phyloP scores from a whole-genome alignment of 2,329 filamentous ascomycete genomes.

The Magnaporthales sp. region DNA sequence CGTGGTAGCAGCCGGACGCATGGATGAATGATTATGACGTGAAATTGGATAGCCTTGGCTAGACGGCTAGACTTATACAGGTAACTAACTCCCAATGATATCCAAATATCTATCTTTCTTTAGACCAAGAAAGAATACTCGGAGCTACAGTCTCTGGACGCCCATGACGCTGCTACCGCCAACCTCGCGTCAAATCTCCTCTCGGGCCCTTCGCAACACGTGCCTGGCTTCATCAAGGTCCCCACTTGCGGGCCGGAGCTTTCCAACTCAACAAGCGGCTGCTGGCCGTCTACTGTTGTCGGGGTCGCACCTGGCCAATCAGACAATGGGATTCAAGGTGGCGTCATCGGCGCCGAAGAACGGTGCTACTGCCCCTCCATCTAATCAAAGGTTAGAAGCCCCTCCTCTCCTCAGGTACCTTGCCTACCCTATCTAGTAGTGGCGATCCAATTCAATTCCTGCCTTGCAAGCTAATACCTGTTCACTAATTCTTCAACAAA shows the following conservation, averaged over 20 bases:
- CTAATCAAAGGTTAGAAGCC: conserved; percentile 14
- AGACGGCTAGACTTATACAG: background rate
- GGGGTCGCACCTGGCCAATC: background rate
- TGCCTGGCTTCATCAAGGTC: background rate
- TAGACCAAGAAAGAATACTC: background rate
- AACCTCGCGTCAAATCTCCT: background rate
- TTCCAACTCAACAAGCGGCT: background rate
- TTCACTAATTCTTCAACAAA: background rate
- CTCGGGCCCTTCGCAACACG: background rate
- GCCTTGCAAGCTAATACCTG: background rate
- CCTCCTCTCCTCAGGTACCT: background rate
- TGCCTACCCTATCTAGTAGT: background rate
- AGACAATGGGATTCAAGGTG: conserved; percentile 1
- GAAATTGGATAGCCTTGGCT: background rate
- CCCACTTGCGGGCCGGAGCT: background rate
- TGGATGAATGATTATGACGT: background rate
- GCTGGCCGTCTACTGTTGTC: background rate
- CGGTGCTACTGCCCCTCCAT: conserved; percentile 11
- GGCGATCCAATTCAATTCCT: background rate
- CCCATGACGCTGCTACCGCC: background rate
- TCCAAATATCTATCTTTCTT: no score
- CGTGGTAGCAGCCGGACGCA: background rate
- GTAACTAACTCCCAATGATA: background rate
- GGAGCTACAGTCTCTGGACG: background rate
- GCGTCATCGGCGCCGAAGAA: background rate